phyloP scores from a whole-genome alignment of 1,139 yeast species.

The Arxiozyma heterogenica region DNA sequence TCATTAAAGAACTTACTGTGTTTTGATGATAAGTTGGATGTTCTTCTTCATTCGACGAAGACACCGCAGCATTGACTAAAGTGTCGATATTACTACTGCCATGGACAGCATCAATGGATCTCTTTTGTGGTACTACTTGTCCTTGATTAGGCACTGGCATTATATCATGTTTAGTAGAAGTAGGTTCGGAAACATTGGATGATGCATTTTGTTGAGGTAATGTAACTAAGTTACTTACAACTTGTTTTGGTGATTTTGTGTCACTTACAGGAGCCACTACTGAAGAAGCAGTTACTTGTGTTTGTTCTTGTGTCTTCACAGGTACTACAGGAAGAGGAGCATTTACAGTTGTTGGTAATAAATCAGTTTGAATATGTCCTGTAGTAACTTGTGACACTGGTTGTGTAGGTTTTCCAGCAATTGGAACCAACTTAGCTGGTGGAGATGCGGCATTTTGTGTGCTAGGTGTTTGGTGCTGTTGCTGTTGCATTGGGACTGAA shows the following conservation, averaged over 20 bases:
- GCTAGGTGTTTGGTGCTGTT: constrained; percentile 11
- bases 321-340: constrained; percentile 3
- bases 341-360: constrained; percentile 9
- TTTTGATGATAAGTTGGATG: constrained; percentile 3
- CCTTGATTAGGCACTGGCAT: background rate
- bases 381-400: background rate
- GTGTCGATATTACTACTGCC: constrained; percentile 23
- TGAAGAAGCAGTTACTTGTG: background rate
- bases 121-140: constrained; percentile 15
- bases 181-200: constrained; percentile 2
- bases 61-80: constrained; percentile 26
- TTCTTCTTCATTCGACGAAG: constrained; percentile 9
- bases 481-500: constrained; percentile 12
- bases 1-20: background rate
- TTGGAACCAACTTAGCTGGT: background rate
- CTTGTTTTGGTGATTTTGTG: background rate
- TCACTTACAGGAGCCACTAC: background rate
- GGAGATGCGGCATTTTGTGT: background rate
- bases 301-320: background rate
- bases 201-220: constrained; percentile 5
- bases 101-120: constrained; percentile 16
- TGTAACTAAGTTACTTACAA: background rate
- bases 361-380: background rate
- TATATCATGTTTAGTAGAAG: background rate
- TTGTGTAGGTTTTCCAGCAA: background rate